Base-by-base conservation (phyloP, 2,329 filamentous ascomycete species). In the Epicoccum sorghinum region DNA sequence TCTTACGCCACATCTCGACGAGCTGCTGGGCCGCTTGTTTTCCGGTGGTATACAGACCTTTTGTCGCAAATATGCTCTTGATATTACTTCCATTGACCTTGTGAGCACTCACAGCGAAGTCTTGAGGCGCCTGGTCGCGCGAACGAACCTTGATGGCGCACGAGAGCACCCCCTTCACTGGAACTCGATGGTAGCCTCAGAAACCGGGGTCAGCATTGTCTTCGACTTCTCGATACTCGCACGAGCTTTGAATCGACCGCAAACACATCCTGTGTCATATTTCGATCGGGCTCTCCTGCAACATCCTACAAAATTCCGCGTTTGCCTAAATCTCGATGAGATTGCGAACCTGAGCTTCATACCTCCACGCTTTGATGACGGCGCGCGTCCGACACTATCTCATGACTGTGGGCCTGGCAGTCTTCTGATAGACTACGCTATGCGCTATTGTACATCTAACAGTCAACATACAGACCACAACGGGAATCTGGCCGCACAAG, bases 341-440 rank as follows among this genome's bases (percentile, higher is more conserved):
- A 84, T 87, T 37, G 82, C 81, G 27, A 86, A 84, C 59, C 80
- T 87, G 23, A 86, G 81, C 71, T 85, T 86, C 70, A 82, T 86
- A 45, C 82, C 81, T 3, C 78, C 82, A 4, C 76, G 81, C 45
- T 68, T 68, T 27, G 65, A 76, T 18, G 66, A 75, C 27, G 67
- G 73, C 55, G 59, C 70, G 12, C 72, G 75, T 40, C 57, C 68
- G 18, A 77, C 75, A 52, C 80, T 79, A 60, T 81, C 83, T 61
- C 82, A 83, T 55, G 80, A 84, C 60, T 84, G 81, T 3, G 83
- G 83, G 12, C 83, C 82, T 3, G 83, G 83, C 9, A 86, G 84
- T 59, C 69, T 79, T 30, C 79, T 83, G 58, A 85, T 85, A 49
- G 82, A 86, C 66, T 82, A 82, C 10, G 81, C 79, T 1, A 79